Evolutionary conservation across 164 flowering plant genomes (phyloP).

Genomic region (Hamamelis virginiana): DNA sequence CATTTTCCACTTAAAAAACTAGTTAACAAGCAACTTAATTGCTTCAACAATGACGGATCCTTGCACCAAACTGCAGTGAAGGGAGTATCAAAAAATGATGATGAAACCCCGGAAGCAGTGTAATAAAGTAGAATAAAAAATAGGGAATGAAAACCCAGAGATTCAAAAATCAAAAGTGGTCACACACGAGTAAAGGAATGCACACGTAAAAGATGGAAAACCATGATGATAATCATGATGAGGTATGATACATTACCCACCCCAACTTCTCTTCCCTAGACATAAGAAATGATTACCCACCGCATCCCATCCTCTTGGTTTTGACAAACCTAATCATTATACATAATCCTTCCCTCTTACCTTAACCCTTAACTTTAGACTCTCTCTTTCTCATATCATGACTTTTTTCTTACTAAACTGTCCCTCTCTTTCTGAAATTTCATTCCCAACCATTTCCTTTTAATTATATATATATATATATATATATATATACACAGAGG

Average conservation of each 20-base stretch:
- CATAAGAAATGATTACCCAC: slow-evolving; percentile 40
- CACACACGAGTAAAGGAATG: background rate
- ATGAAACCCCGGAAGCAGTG: no score
- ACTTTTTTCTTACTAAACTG: slow-evolving; percentile 6
- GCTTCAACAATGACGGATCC: no score
- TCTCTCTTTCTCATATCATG: slow-evolving; percentile 20
- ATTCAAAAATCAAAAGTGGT: background rate
- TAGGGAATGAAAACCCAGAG: background rate
- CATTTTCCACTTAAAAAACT: no score
- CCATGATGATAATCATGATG: slow-evolving; percentile 20
- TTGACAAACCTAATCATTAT: slow-evolving; percentile 43
- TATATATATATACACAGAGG: background rate
- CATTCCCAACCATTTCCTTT: background rate
- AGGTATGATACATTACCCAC: slow-evolving; percentile 9
- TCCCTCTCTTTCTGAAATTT: background rate
- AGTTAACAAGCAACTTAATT: no score
- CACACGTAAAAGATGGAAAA: slow-evolving; percentile 23
- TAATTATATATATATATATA: no score
- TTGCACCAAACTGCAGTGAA: no score
- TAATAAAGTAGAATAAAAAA: no score
- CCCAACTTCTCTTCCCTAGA: slow-evolving; percentile 26
- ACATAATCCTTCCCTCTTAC: slow-evolving; percentile 6
- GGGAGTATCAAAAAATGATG: no score
- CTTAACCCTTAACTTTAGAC: slow-evolving; percentile 13
- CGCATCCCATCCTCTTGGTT: slow-evolving; percentile 27